These are phyloP conservation scores for Leucocoprinus sp. DNA, from an alignment of 768 basidiomycete genomes.

Conservation along the genomic window DNA sequence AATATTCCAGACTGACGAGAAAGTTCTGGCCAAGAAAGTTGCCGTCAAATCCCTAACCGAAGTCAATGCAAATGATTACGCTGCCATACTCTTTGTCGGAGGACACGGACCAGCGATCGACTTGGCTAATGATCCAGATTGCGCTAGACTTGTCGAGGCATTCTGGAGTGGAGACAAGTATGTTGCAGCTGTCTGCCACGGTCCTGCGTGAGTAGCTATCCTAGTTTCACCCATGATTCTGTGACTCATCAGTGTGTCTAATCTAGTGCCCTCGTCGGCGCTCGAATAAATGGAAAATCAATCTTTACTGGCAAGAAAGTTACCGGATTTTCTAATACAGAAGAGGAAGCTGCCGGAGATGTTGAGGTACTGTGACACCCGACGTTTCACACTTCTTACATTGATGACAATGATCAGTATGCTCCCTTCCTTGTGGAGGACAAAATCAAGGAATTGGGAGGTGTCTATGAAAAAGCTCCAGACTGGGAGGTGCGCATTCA, in stretches of 20 bases:
- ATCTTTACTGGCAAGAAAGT: conserved; percentile 51
- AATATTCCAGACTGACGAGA: conserved; percentile 51
- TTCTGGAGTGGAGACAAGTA: conserved; percentile 64
- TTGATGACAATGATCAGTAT: conserved; percentile 22
- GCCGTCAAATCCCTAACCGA: conserved; percentile 53
- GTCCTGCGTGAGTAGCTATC: conserved; percentile 52
- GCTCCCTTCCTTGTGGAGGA: conserved; percentile 69
- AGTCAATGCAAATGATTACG: conserved; percentile 53
- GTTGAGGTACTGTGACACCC: conserved; percentile 34
- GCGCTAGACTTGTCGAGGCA: conserved; percentile 48
- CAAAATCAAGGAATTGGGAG: conserved; percentile 57
- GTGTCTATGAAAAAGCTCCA: conserved; percentile 50
- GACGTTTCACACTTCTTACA: neutral
- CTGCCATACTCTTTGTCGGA: conserved; percentile 71
- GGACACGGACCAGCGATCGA: conserved; percentile 77
- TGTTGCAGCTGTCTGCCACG: conserved; percentile 73
- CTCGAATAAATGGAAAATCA: conserved; percentile 46
- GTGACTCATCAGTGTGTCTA: conserved; percentile 3
- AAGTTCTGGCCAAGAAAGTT: conserved; percentile 42
- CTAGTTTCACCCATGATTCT: neutral
- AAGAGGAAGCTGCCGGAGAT: conserved; percentile 44
- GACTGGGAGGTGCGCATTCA: conserved; percentile 43
- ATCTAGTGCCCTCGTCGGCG: conserved; percentile 49
- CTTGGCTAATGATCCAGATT: conserved; percentile 47
- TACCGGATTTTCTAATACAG: conserved; percentile 67